Evolutionary conservation across 371 early-diverging fungal species (phyloP).

Genomic region (Apophysomyces ossiformis): DNA sequence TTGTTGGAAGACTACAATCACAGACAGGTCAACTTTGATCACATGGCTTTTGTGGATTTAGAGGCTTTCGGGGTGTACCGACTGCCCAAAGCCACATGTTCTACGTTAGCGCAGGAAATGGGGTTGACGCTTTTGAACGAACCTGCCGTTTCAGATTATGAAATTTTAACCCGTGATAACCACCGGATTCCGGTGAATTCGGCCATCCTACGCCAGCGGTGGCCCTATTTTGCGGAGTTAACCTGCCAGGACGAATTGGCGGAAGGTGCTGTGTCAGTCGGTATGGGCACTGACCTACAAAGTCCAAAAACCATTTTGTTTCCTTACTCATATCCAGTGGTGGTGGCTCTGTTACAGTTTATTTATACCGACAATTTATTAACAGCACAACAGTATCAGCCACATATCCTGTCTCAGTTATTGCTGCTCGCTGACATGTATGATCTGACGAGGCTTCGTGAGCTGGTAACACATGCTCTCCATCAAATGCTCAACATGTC

Average conservation of each 20-base stretch:
- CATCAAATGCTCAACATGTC: slow-evolving; percentile 61
- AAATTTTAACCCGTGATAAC: slow-evolving; percentile 61
- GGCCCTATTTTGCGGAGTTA: slow-evolving; percentile 62
- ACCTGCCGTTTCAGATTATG: slow-evolving; percentile 60
- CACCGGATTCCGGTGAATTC: slow-evolving; percentile 62
- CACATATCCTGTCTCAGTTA: slow-evolving; percentile 61
- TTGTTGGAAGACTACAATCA: slow-evolving; percentile 75
- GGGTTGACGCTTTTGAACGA: slow-evolving; percentile 62
- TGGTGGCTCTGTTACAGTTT: slow-evolving; percentile 65
- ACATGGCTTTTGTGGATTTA: slow-evolving; percentile 61
- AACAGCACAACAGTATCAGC: slow-evolving; percentile 55
- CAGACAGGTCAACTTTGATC: slow-evolving; percentile 65
- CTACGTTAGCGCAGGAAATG: slow-evolving; percentile 47
- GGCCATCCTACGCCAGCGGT: slow-evolving; percentile 65
- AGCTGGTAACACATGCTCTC: slow-evolving; percentile 53
- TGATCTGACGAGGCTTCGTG: slow-evolving; percentile 55
- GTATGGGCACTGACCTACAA: slow-evolving; percentile 1
- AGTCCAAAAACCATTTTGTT: slow-evolving; percentile 38
- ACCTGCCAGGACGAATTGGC: slow-evolving; percentile 29
- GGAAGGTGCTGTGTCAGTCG: slow-evolving; percentile 2
- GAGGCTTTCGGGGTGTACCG: slow-evolving; percentile 64
- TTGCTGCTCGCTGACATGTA: slow-evolving; percentile 62
- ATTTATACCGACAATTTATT: slow-evolving; percentile 68
- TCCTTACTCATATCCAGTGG: slow-evolving; percentile 60
- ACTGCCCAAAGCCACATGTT: slow-evolving; percentile 40